Percentiles rank a stretch among this genome's conserved stretches.
Evolutionary conservation across 805 yeast genomes (phyloP).

Genomic region (Cyberlindnera amylophila): DNA sequence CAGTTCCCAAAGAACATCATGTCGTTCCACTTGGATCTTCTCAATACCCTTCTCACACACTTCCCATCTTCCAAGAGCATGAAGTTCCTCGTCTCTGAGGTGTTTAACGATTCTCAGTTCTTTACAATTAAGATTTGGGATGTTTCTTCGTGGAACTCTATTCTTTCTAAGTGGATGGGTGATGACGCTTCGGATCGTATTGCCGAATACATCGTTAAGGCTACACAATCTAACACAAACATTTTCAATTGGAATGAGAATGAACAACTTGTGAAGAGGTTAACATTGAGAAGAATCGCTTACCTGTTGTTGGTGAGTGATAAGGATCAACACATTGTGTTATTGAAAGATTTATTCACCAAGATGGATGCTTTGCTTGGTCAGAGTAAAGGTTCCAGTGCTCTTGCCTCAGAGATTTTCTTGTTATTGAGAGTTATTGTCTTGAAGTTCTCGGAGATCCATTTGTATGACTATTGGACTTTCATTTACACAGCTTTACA

Average conservation of each 20-base stretch:
- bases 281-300: conserved; percentile 57
- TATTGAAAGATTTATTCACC: conserved; percentile 45
- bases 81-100: conserved; percentile 61
- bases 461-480: conserved; percentile 69
- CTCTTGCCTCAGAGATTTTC: conserved; percentile 41
- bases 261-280: conserved; percentile 51
- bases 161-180: conserved; percentile 60
- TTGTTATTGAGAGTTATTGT: conserved; percentile 61
- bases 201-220: conserved; percentile 41
- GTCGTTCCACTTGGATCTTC: conserved; percentile 40
- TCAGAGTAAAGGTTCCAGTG: conserved; percentile 31
- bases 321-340: conserved; percentile 47
- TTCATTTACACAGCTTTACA: conserved; percentile 60
- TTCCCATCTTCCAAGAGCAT: conserved; percentile 46
- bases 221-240: conserved; percentile 46
- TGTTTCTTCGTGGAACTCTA: conserved; percentile 45
- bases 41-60: conserved; percentile 31
- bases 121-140: conserved; percentile 36
- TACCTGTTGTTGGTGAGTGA: conserved; percentile 63
- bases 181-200: conserved; percentile 55
- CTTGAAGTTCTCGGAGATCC: conserved; percentile 57
- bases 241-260: conserved; percentile 66
- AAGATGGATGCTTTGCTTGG: conserved; percentile 40
- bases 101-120: conserved; percentile 57
- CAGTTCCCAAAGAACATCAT: conserved; percentile 37